Evolutionary conservation across 306 rosid species (phyloP).

Genomic region (Vigna nakashimae): DNA sequence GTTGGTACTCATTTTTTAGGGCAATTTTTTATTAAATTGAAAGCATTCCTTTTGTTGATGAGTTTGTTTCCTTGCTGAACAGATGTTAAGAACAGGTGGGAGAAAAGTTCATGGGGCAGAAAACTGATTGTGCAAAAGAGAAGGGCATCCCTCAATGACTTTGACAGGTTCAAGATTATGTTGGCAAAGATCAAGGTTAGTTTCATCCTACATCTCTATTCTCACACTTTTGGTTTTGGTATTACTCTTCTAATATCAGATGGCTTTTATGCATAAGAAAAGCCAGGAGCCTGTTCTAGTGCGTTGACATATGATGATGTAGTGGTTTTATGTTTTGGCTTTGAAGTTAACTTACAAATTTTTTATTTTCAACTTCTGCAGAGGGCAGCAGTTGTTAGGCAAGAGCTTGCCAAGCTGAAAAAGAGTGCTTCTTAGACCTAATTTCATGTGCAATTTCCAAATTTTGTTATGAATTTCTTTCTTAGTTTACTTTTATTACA

Average conservation of each 20-base stretch:
- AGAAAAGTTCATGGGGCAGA: slow-evolving; percentile 90
- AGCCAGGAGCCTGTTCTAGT: neutral
- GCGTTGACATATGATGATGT: neutral
- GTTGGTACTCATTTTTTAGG: slow-evolving; percentile 38
- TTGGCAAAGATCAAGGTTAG: slow-evolving; percentile 87
- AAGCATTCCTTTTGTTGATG: neutral
- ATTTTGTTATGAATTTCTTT: slow-evolving; percentile 52
- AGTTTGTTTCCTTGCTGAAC: neutral
- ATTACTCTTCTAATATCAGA: neutral
- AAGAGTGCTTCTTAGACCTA: slow-evolving; percentile 62
- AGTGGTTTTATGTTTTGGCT: too few relatives aligned
- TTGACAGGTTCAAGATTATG: slow-evolving; percentile 91
- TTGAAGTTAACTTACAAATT: neutral
- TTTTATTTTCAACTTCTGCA: slow-evolving; percentile 44
- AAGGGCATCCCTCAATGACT: slow-evolving; percentile 75
- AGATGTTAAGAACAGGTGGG: slow-evolving; percentile 95
- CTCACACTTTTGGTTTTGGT: neutral
- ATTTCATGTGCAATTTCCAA: slow-evolving; percentile 32
- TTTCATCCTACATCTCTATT: neutral
- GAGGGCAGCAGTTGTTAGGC: slow-evolving; percentile 75
- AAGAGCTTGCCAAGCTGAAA: slow-evolving; percentile 76
- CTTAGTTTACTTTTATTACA: slow-evolving; percentile 34
- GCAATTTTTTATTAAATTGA: neutral
- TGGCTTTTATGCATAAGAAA: neutral
- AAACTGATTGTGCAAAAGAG: slow-evolving; percentile 82